Evolutionary conservation across 2,329 filamentous ascomycete genomes (phyloP).

Genomic region (Scopulariopsis brevicaulis): DNA sequence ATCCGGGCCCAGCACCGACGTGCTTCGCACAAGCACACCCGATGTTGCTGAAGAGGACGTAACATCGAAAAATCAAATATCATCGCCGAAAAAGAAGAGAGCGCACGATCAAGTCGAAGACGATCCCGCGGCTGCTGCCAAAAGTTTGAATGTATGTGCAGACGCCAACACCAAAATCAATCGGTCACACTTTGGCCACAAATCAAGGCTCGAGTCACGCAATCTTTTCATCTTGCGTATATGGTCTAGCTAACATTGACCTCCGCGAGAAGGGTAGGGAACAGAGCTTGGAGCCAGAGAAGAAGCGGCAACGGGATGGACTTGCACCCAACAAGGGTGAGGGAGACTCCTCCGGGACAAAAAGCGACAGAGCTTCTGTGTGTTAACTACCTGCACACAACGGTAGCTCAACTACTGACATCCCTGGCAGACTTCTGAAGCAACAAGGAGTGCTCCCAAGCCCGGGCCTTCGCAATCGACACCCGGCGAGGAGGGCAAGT

Average conservation of each 20-base stretch:
- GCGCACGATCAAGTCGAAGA: slow-evolving; percentile 47
- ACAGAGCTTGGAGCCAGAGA: slow-evolving; percentile 43
- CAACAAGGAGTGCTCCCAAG: background rate
- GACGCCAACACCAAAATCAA: too few species aligned
- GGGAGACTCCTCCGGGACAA: background rate
- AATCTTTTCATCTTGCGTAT: background rate
- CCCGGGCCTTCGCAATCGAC: background rate
- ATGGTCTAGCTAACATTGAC: slow-evolving; percentile 18
- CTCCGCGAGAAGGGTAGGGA: slow-evolving; percentile 26
- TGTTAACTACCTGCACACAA: background rate
- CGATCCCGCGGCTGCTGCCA: slow-evolving; percentile 14
- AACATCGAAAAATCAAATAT: slow-evolving; percentile 33
- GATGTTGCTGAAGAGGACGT: slow-evolving; percentile 13
- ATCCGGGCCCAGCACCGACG: slow-evolving; percentile 27
- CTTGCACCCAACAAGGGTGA: slow-evolving; percentile 9
- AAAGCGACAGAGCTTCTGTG: background rate
- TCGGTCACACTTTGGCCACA: background rate
- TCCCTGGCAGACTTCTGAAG: background rate
- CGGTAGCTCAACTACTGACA: background rate
- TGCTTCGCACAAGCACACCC: slow-evolving; percentile 19
- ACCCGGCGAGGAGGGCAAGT: slow-evolving; percentile 5
- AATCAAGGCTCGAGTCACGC: background rate
- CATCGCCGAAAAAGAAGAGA: slow-evolving; percentile 57
- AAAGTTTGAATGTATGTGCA: background rate
- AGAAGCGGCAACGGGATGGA: slow-evolving; percentile 50